Percentiles rank a stretch among this genome's conserved stretches.
phyloP scores from a whole-genome alignment of 805 yeast species.

The Blastobotrys attinorum region DNA sequence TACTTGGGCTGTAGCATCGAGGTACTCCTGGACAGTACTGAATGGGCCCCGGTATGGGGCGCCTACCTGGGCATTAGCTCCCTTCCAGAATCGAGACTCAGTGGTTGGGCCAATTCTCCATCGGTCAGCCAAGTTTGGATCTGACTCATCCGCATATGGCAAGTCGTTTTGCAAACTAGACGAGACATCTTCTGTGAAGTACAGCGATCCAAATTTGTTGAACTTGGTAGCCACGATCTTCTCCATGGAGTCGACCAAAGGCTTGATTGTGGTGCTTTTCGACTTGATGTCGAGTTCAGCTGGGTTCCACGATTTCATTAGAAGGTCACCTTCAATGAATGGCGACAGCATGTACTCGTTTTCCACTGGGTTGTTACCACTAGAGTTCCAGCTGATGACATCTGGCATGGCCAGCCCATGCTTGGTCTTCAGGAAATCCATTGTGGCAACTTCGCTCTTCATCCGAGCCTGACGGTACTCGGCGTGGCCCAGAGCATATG shows the following conservation, averaged over 20 bases:
- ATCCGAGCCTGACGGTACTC: constrained; percentile 50
- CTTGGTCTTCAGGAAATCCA: constrained; percentile 68
- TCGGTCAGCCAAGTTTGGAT: constrained; percentile 47
- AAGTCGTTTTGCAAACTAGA: constrained; percentile 35
- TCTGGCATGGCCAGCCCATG: constrained; percentile 65
- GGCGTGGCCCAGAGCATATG: constrained; percentile 68
- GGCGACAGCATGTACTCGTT: constrained; percentile 80
- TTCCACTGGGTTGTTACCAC: constrained; percentile 52
- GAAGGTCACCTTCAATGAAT: constrained; percentile 63
- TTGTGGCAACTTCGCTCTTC: constrained; percentile 87
- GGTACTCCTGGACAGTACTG: constrained; percentile 55
- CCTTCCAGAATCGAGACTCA: constrained; percentile 71
- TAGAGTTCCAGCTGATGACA: constrained; percentile 59
- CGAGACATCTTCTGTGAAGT: constrained; percentile 63
- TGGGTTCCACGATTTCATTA: constrained; percentile 92
- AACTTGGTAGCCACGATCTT: constrained; percentile 50
- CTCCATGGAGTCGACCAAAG: constrained; percentile 60
- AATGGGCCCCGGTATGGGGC: constrained; percentile 68
- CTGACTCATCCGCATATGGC: constrained; percentile 57
- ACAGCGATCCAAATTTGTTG: constrained; percentile 72
- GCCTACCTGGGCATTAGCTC: constrained; percentile 44
- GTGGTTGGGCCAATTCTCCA: constrained; percentile 90
- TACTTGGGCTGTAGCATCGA: constrained; percentile 54
- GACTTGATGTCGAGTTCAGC: constrained; percentile 47
- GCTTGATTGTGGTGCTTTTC: constrained; percentile 51